Evolutionary conservation across 257 asterid species (phyloP).

Genomic region (Solanum etuberosum): DNA sequence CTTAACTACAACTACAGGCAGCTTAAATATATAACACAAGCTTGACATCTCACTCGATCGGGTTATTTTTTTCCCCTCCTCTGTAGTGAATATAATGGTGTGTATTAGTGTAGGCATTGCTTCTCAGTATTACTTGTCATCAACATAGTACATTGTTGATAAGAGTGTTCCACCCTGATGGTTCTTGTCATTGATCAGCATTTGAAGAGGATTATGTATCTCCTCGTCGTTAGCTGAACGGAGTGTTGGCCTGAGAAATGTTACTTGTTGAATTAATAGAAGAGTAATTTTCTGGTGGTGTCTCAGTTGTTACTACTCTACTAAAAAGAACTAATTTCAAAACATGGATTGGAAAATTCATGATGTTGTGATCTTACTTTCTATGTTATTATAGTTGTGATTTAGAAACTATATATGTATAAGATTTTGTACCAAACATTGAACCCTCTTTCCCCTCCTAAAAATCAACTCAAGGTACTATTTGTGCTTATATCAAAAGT

Average conservation of each 20-base stretch:
- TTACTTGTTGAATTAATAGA: not conserved
- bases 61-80: not conserved
- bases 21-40: slow-evolving; percentile 3
- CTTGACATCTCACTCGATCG: slow-evolving; percentile 5
- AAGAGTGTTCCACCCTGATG: not conserved
- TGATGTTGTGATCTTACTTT: not conserved
- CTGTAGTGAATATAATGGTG: not conserved
- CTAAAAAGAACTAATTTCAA: not conserved
- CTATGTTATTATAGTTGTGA: slow-evolving; percentile 12
- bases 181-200: not conserved
- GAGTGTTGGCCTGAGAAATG: not conserved
- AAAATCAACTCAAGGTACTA: not conserved
- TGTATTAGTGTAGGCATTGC: not conserved
- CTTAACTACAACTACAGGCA: not conserved
- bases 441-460: not conserved
- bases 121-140: not conserved
- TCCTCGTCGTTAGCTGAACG: not conserved
- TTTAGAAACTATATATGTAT: not conserved
- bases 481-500: not conserved
- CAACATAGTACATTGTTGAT: not conserved
- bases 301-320: not conserved
- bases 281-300: not conserved
- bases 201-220: not conserved
- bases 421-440: not conserved
- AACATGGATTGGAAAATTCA: slow-evolving; percentile 2